A percentile compares a stretch with the other conserved stretches of the same genome.
phyloP scores from a whole-genome alignment of 2,329 filamentous ascomycete species.

The Pseudogymnoascus sp. region DNA sequence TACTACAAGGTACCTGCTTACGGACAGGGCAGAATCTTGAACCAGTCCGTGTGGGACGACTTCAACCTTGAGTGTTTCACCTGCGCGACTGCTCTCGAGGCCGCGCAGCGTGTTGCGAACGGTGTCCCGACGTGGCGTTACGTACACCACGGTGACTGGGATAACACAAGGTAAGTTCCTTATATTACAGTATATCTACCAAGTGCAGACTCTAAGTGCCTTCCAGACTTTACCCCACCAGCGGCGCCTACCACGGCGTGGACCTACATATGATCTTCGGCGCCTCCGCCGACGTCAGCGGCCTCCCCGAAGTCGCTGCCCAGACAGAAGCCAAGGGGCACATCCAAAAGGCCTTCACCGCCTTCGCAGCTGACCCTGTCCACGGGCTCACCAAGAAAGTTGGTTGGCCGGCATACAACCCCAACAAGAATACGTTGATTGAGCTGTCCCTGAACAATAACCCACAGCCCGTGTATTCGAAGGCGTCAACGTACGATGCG shows the following conservation, averaged over 20 bases:
- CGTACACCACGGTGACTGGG: conserved; percentile 24
- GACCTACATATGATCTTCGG: conserved; percentile 26
- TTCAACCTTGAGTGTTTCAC: conserved; percentile 23
- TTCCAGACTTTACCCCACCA: conserved; percentile 19
- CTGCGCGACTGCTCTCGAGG: conserved; percentile 21
- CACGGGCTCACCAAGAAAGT: conserved; percentile 19
- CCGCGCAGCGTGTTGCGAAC: conserved; percentile 12
- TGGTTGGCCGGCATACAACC: conserved; percentile 16
- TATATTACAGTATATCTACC: background rate
- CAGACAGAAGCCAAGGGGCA: conserved; percentile 15
- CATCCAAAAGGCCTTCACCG: conserved; percentile 25
- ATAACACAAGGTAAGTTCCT: conserved; percentile 15
- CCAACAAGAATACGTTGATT: background rate
- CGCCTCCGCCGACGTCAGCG: conserved; percentile 22
- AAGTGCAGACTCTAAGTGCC: background rate
- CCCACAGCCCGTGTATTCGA: background rate
- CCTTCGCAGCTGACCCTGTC: conserved; percentile 27
- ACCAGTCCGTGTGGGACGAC: conserved; percentile 13
- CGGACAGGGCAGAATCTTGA: conserved; percentile 1
- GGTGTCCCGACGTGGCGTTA: conserved; percentile 27
- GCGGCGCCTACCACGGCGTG: conserved; percentile 25
- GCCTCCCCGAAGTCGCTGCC: conserved; percentile 10
- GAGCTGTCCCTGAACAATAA: conserved; percentile 6
- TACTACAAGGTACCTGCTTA: conserved; percentile 16
- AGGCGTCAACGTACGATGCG: background rate